phyloP scores from a whole-genome alignment of 2,329 filamentous ascomycete species.

The Emergomyces orientalis region DNA sequence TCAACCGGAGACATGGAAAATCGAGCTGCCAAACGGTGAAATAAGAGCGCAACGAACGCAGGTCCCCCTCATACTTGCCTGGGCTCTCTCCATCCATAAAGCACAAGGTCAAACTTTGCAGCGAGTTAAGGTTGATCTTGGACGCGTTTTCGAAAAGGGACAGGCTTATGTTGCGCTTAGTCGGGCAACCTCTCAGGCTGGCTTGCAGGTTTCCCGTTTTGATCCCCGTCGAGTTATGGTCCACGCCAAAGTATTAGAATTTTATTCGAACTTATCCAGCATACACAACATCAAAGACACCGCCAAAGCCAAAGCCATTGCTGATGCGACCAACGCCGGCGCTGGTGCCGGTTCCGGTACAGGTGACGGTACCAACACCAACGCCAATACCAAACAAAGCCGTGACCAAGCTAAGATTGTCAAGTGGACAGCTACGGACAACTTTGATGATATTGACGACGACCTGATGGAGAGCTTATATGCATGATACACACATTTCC shows the following conservation, averaged over 20 bases:
- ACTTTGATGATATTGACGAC: conserved; percentile 2
- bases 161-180: conserved; percentile 96
- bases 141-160: conserved; percentile 89
- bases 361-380: neutral
- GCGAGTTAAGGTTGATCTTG: conserved; percentile 86
- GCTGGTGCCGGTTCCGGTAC: no score
- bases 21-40: conserved; percentile 91
- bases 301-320: neutral
- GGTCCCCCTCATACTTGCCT: conserved; percentile 82
- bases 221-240: conserved; percentile 89
- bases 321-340: neutral
- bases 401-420: neutral
- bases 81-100: conserved; percentile 97
- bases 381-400: neutral
- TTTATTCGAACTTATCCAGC: conserved; percentile 74
- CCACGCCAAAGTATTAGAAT: conserved; percentile 72
- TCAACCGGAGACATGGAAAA: conserved; percentile 86
- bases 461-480: neutral
- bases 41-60: conserved; percentile 79
- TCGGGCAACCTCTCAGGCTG: conserved; percentile 78
- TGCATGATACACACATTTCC: neutral
- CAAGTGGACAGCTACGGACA: neutral
- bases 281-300: conserved; percentile 46
- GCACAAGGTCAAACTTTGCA: conserved; percentile 92
- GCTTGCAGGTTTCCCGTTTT: conserved; percentile 80